Evolutionary conservation across 2,329 filamentous ascomycete genomes (phyloP).

Genomic region (Cercospora sojina): DNA sequence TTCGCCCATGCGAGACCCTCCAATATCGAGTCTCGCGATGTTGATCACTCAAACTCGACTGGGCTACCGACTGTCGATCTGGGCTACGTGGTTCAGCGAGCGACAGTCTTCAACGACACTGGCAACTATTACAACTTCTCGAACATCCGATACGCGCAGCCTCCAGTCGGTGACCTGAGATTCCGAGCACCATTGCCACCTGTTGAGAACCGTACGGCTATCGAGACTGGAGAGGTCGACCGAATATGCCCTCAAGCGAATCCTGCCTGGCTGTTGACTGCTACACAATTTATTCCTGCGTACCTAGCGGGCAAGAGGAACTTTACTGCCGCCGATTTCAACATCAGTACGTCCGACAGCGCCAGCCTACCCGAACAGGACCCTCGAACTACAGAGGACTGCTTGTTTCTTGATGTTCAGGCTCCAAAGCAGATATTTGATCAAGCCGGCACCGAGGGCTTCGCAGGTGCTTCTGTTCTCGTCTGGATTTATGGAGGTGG

Average conservation of each 20-base stretch:
- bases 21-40: not conserved
- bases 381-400: conserved; percentile 39
- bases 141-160: conserved; percentile 57
- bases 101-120: conserved; percentile 44
- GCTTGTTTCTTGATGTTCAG: conserved; percentile 44
- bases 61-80: conserved; percentile 51
- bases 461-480: conserved; percentile 39
- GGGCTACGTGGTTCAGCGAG: conserved; percentile 55
- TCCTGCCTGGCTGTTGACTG: conserved; percentile 46
- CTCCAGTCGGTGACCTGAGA: conserved; percentile 52
- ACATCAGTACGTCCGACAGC: not conserved
- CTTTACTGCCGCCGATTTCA: conserved; percentile 13
- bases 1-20: not conserved
- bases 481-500: conserved; percentile 53
- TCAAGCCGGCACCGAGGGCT: conserved; percentile 1
- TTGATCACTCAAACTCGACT: not conserved
- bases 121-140: conserved; percentile 51
- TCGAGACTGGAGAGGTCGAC: conserved; percentile 47
- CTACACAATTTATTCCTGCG: conserved; percentile 37
- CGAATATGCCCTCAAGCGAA: conserved; percentile 47
- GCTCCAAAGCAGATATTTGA: conserved; percentile 40
- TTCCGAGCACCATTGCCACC: conserved; percentile 48
- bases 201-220: conserved; percentile 43
- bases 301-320: conserved; percentile 25
- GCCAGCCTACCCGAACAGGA: conserved; percentile 27